These are phyloP conservation scores for Ustilago esculenta DNA, from an alignment of 1,284 basidiomycete species.

Conservation along the genomic window DNA sequence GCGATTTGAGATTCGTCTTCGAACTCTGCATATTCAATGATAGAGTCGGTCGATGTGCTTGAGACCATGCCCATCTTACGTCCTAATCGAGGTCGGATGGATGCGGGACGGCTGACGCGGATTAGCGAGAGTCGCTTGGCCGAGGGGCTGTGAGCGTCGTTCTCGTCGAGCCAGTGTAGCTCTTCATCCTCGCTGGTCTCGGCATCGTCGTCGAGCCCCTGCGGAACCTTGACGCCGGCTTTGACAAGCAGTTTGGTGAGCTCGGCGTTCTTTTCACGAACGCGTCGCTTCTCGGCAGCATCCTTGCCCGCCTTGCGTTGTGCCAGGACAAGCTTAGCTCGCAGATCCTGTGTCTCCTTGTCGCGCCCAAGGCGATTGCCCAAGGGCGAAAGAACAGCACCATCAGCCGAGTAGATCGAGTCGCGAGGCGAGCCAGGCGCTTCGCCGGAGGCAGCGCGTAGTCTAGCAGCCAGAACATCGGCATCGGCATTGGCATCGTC, in stretches of 20 bases:
- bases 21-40: slow-evolving; percentile 41
- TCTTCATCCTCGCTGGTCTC: slow-evolving; percentile 57
- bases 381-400: slow-evolving; percentile 40
- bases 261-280: slow-evolving; percentile 59
- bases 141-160: slow-evolving; percentile 35
- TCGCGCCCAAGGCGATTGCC: slow-evolving; percentile 46
- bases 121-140: slow-evolving; percentile 24
- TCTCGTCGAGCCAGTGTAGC: slow-evolving; percentile 35
- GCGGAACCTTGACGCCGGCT: slow-evolving; percentile 52
- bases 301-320: slow-evolving; percentile 62
- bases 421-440: slow-evolving; percentile 40
- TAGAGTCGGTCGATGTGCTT: slow-evolving; percentile 49
- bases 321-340: slow-evolving; percentile 58
- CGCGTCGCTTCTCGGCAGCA: slow-evolving; percentile 55
- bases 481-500: slow-evolving; percentile 37
- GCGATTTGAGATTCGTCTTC: slow-evolving; percentile 33
- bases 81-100: slow-evolving; percentile 29
- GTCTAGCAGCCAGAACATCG: slow-evolving; percentile 26
- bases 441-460: slow-evolving; percentile 42
- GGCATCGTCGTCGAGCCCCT: slow-evolving; percentile 47
- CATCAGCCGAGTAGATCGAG: slow-evolving; percentile 43
- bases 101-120: slow-evolving; percentile 25
- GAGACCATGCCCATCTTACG: slow-evolving; percentile 38
- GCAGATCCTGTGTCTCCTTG: slow-evolving; percentile 57
- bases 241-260: slow-evolving; percentile 51